Percentiles rank a stretch among this genome's conserved stretches.
Evolutionary conservation across 2,329 filamentous ascomycete genomes (phyloP).

Genomic region (Ceratocystis diversiconidia): DNA sequence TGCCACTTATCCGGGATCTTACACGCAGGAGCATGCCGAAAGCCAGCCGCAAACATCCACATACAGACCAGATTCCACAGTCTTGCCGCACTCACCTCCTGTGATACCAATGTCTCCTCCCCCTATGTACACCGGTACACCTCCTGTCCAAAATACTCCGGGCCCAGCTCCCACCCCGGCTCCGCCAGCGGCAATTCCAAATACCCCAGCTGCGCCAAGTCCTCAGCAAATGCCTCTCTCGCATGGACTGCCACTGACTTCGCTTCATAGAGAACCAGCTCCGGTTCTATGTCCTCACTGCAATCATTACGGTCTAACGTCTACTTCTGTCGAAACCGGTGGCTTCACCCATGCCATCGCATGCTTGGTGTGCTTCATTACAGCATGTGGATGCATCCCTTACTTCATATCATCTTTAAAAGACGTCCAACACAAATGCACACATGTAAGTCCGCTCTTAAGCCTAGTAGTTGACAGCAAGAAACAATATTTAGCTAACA

Average conservation of each 20-base stretch:
- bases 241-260: slow-evolving; percentile 11
- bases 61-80: background rate
- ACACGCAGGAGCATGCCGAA: background rate
- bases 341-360: slow-evolving; percentile 21
- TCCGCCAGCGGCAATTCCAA: background rate
- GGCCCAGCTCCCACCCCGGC: background rate
- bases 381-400: slow-evolving; percentile 21
- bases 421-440: slow-evolving; percentile 21
- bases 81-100: background rate
- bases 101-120: background rate
- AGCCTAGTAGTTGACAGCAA: no score
- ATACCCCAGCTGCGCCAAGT: background rate
- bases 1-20: background rate
- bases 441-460: slow-evolving; percentile 13
- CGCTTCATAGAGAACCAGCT: slow-evolving; percentile 19
- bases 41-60: background rate
- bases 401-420: slow-evolving; percentile 21
- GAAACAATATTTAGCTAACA: slow-evolving; percentile 13
- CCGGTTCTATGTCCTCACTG: slow-evolving; percentile 21
- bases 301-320: slow-evolving; percentile 17
- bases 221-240: background rate
- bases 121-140: background rate
- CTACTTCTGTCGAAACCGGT: background rate
- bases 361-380: slow-evolving; percentile 20
- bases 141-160: background rate